Conservation (phyloP, 83 land plant genomes). For the Diphasiastrum complanatum region DNA sequence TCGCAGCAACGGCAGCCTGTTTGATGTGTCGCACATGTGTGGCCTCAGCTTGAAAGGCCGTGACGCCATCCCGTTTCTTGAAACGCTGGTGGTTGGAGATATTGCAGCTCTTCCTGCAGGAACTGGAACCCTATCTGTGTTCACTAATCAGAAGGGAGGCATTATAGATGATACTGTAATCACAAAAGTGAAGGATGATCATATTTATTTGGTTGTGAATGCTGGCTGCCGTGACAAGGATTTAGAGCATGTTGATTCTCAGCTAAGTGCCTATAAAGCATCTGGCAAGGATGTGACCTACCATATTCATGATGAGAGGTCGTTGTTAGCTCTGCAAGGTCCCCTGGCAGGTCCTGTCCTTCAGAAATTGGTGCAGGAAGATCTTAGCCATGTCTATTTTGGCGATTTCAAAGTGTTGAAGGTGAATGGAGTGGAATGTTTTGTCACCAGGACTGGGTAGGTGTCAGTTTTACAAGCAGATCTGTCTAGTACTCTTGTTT, state of each 20-base stretch:
- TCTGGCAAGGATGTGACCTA: constrained; percentile 80
- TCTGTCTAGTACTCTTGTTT: no score
- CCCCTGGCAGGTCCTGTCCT: constrained; percentile 73
- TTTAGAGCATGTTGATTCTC: constrained; percentile 75
- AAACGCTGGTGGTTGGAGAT: constrained; percentile 87
- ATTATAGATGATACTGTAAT: constrained; percentile 92
- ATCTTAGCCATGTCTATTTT: constrained; percentile 75
- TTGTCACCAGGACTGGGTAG: constrained; percentile 90
- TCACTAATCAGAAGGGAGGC: constrained; percentile 94
- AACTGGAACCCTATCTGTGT: constrained; percentile 84
- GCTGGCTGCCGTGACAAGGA: constrained; percentile 98
- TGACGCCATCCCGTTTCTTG: constrained; percentile 71
- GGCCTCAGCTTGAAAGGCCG: constrained; percentile 82
- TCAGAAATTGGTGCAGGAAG: constrained; percentile 67
- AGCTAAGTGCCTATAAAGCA: constrained; percentile 72
- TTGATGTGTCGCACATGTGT: constrained; percentile 99
- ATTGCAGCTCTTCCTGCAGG: constrained; percentile 69
- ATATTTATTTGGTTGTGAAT: constrained; percentile 91
- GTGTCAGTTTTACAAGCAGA: not conserved
- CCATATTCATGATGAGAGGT: constrained; percentile 93
- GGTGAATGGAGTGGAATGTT: constrained; percentile 70
- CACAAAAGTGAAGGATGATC: constrained; percentile 87
- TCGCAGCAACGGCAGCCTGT: constrained; percentile 70
- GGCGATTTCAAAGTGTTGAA: constrained; percentile 62
- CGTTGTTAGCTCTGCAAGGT: constrained; percentile 93